Percentiles rank a stretch among this genome's conserved stretches.
phyloP scores from a whole-genome alignment of 2,329 filamentous ascomycete species.

The Penicillium sp. region DNA sequence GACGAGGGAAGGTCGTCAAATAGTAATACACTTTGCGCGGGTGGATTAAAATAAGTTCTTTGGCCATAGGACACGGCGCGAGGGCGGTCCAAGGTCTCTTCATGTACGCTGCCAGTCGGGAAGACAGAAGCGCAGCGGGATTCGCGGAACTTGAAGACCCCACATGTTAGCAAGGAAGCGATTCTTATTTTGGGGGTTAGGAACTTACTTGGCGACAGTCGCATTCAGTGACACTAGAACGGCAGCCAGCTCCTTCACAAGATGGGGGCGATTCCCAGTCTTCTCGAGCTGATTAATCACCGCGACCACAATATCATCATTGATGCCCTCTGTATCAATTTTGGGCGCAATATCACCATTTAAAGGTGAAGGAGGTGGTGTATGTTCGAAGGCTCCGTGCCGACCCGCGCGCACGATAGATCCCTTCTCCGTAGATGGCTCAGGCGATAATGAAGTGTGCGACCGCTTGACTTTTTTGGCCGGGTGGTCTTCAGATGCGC shows the following conservation, averaged over 20 bases:
- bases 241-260: constrained; percentile 88
- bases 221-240: constrained; percentile 74
- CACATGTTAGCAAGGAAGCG: constrained; percentile 16
- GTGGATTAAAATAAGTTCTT: constrained; percentile 88
- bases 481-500: constrained; percentile 54
- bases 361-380: constrained; percentile 75
- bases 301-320: constrained; percentile 91
- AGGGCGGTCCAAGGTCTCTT: constrained; percentile 80
- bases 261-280: constrained; percentile 86
- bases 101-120: constrained; percentile 82
- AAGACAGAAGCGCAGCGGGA: constrained; percentile 91
- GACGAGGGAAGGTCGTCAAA: constrained; percentile 81
- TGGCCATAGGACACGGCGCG: constrained; percentile 82
- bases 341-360: constrained; percentile 51
- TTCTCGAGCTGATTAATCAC: constrained; percentile 86
- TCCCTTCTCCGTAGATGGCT: constrained; percentile 31
- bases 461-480: constrained; percentile 78
- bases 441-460: constrained; percentile 55
- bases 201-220: constrained; percentile 85
- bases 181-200: not conserved
- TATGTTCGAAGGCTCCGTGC: constrained; percentile 64
- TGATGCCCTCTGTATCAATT: constrained; percentile 79
- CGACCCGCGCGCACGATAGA: constrained; percentile 32
- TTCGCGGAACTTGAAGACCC: constrained; percentile 74
- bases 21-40: constrained; percentile 96